A percentile compares a stretch with the other conserved stretches of the same genome.
These are phyloP conservation scores for Thermochaetoides thermophila DNA, from an alignment of 495 filamentous ascomycete genomes.

Conservation along the genomic window DNA sequence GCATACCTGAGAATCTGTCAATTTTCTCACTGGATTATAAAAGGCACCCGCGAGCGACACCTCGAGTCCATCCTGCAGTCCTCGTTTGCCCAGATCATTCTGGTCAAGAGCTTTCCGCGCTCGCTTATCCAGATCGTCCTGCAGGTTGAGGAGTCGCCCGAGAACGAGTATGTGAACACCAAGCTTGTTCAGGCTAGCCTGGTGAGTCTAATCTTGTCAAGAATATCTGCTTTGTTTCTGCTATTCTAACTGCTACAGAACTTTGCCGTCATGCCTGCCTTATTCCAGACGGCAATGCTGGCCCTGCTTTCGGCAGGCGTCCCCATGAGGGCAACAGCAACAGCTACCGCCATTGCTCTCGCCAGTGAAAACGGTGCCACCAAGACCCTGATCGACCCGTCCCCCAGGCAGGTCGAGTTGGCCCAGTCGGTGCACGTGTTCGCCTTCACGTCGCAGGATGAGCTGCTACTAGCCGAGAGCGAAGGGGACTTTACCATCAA, in stretches of 20 bases:
- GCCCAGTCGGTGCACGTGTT: slow-evolving; percentile 63
- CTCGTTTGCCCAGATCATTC: slow-evolving; percentile 52
- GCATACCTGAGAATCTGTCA: no score
- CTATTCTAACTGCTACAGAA: slow-evolving; percentile 35
- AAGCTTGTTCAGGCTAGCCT: slow-evolving; percentile 35
- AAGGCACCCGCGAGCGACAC: slow-evolving; percentile 56
- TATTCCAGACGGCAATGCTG: slow-evolving; percentile 57
- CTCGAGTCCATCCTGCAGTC: slow-evolving; percentile 55
- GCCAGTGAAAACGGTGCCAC: slow-evolving; percentile 29
- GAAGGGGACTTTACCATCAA: slow-evolving; percentile 63
- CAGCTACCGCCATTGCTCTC: slow-evolving; percentile 47
- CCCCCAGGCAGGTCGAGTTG: slow-evolving; percentile 34
- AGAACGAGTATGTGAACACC: slow-evolving; percentile 38
- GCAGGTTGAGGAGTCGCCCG: slow-evolving; percentile 44
- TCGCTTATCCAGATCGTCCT: slow-evolving; percentile 51
- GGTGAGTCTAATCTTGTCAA: slow-evolving; percentile 18
- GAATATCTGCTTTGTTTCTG: slow-evolving; percentile 1
- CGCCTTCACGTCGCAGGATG: slow-evolving; percentile 58
- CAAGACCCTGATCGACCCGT: slow-evolving; percentile 38
- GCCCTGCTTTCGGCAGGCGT: slow-evolving; percentile 64
- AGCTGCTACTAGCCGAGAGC: slow-evolving; percentile 66
- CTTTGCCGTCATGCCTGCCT: slow-evolving; percentile 55
- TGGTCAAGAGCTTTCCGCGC: slow-evolving; percentile 53
- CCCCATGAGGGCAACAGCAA: slow-evolving; percentile 55
- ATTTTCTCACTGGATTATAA: slow-evolving; percentile 5